Evolutionary conservation across 371 early-diverging fungal species (phyloP).

Genomic region (Haplosporangium sp.): DNA sequence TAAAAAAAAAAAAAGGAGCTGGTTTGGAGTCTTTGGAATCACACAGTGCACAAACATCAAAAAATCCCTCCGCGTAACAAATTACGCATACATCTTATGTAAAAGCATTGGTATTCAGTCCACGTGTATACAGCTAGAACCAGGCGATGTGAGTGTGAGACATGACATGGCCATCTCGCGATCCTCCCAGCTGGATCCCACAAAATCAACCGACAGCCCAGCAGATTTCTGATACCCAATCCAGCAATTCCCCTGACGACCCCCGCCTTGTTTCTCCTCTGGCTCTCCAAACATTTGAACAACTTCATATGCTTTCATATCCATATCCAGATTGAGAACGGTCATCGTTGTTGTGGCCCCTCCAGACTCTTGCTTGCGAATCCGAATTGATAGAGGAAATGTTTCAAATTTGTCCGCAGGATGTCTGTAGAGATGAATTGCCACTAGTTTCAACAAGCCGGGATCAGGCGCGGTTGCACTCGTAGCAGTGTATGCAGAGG

Average conservation of each 20-base stretch:
- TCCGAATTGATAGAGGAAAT: slow-evolving; percentile 20
- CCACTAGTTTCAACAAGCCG: slow-evolving; percentile 17
- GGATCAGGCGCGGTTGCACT: slow-evolving; percentile 10
- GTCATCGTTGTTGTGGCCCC: not conserved
- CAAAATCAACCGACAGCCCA: slow-evolving; percentile 26
- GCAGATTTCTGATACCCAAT: slow-evolving; percentile 28
- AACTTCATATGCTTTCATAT: slow-evolving; percentile 27
- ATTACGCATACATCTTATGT: not conserved
- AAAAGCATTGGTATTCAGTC: too few species aligned
- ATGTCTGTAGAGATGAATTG: slow-evolving; percentile 28
- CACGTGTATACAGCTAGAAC: too few species aligned
- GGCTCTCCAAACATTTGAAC: slow-evolving; percentile 38
- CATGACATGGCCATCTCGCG: slow-evolving; percentile 17
- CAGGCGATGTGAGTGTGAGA: slow-evolving; percentile 10
- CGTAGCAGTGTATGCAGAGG: slow-evolving; percentile 1
- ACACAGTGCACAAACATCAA: not conserved
- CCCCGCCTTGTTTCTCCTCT: slow-evolving; percentile 42
- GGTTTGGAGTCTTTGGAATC: too few species aligned
- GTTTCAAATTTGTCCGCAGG: slow-evolving; percentile 42
- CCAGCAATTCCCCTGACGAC: slow-evolving; percentile 41
- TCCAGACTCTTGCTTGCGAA: too few species aligned
- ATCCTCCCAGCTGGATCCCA: slow-evolving; percentile 27
- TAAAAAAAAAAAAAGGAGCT: too few species aligned
- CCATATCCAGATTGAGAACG: slow-evolving; percentile 20
- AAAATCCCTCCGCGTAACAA: not conserved